These are phyloP conservation scores for Raddia distichophylla DNA, from an alignment of 176 grass and related monocot species.

Conservation along the genomic window DNA sequence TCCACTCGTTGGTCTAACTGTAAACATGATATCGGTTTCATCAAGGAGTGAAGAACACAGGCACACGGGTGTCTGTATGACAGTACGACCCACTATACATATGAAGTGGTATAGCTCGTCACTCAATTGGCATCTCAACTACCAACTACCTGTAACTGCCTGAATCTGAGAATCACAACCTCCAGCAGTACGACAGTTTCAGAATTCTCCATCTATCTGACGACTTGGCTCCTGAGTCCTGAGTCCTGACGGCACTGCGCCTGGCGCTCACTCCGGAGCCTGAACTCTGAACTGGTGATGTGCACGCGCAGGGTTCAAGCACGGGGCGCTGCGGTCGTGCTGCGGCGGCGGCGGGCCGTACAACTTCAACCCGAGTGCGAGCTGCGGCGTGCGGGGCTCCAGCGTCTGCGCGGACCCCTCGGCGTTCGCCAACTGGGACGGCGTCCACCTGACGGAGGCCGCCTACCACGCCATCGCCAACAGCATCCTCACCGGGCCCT, in stretches of 20 bases:
- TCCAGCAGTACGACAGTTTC: background rate
- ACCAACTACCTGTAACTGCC: background rate
- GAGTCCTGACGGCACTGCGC: no score
- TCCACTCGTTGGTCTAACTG: background rate
- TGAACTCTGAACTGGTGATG: no score
- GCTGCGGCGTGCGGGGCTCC: conserved; percentile 63
- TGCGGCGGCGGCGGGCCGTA: conserved; percentile 81
- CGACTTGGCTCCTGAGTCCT: no score
- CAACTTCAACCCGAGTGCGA: conserved; percentile 78
- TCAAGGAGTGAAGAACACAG: background rate
- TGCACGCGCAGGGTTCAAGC: conserved; percentile 56
- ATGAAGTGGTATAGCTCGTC: no score
- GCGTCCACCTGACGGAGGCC: conserved; percentile 81
- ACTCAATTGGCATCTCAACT: background rate
- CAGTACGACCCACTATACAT: no score
- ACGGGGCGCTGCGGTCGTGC: conserved; percentile 65
- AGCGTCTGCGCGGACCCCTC: conserved; percentile 74
- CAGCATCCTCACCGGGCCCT: conserved; percentile 64
- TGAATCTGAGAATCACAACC: background rate
- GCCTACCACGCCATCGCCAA: conserved; percentile 74
- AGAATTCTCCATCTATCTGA: no score
- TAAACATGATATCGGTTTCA: background rate
- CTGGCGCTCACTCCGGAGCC: no score
- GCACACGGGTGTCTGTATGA: background rate
- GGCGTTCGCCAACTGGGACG: conserved; percentile 81